Evolutionary conservation across 129 eudicot species (phyloP), one percentile per base, ranked within the genome.

Genomic region (Arctium minus): DNA sequence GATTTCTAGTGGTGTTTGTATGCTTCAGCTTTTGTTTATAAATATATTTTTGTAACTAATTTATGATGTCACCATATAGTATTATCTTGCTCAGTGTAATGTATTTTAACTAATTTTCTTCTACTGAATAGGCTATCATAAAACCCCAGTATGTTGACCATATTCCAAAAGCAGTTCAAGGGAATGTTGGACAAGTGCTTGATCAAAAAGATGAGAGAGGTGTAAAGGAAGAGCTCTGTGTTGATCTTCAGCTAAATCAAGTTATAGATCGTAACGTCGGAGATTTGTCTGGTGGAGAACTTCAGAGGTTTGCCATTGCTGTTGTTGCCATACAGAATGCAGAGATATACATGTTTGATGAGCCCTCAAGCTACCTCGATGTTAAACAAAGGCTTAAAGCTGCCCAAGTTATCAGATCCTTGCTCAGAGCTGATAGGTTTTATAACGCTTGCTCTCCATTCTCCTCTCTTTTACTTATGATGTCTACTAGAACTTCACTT

Each of bases 91-190:
- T 76, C 18, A 71, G 10, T 17, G 29, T 44, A 48, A 60, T 33
- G 36, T 80, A 9, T 56, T 72, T 8, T 78, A 72, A 64, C 7
- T 11, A 48, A 5, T 33, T 44, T 70, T 82, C 1, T 65, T 73
- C 30, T 65, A 13, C 53, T 72, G 15, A 17, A 53, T 39, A 96
- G 99, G 99, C 99, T 1, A 91, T 93, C 78, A 93, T 96, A 86
- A 93, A 96, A 81, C 99, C 99, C 11, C 99, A 93, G 82, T 96
- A 96, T 80, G 99, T 96, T 42, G 99, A 96, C 77, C 94, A 96
- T 77, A 96, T 96, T 80, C 99, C 99, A 32, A 96, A 96, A 82
- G 99, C 97, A 74, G 97, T 96, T 27, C 97, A 96, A 88, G 99
- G 99, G 80, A 93, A 93, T 76, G 99, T 96, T 75, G 97, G 97